These are phyloP conservation scores for Rutstroemia sp. DNA, from an alignment of 2,329 filamentous ascomycete genomes.

Conservation along the genomic window DNA sequence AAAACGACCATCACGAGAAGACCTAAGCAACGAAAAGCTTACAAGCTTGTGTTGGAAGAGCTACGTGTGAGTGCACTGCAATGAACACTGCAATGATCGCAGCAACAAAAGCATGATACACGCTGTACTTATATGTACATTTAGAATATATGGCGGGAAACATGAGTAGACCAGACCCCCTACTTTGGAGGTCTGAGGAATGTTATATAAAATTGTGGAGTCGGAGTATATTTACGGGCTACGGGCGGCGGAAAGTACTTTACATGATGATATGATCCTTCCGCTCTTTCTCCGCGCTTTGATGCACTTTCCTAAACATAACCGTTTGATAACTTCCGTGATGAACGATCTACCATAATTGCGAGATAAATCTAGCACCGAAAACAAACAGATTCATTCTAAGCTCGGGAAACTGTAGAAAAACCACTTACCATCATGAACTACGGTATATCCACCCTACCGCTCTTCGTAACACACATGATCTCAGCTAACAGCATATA, in stretches of 20 bases:
- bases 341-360: background rate
- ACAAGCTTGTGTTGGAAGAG: conserved; percentile 71
- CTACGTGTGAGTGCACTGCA: conserved; percentile 37
- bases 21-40: conserved; percentile 75
- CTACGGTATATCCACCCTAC: conserved; percentile 16
- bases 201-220: background rate
- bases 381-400: background rate
- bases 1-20: conserved; percentile 51
- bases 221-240: background rate
- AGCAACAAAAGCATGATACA: background rate
- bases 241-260: conserved; percentile 2
- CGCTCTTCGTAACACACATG: background rate
- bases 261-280: background rate
- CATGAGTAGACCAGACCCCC: too few relatives aligned
- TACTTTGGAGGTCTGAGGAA: background rate
- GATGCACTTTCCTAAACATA: background rate
- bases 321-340: background rate
- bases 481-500: conserved; percentile 17
- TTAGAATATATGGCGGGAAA: background rate
- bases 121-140: background rate
- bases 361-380: background rate
- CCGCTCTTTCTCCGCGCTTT: conserved; percentile 1
- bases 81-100: conserved; percentile 17
- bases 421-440: conserved; percentile 17
- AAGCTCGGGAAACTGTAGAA: background rate